Conservation (phyloP, 2,329 filamentous ascomycete species). For the Monilinia vaccinii-corymbosi region DNA sequence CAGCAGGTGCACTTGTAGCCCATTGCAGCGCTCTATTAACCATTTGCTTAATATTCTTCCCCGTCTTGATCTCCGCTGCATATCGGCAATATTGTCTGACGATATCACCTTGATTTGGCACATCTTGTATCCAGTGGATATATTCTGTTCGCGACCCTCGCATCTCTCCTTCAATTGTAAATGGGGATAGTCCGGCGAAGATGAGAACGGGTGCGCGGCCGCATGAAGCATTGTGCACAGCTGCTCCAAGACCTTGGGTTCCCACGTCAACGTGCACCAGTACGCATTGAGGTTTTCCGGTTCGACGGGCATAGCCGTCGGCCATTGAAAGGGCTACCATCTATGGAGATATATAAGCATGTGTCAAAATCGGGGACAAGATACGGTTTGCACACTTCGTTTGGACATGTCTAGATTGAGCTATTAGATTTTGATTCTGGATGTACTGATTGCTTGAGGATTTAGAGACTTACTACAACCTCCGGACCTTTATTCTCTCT, state of each 20-base stretch:
- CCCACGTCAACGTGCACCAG: constrained; percentile 63
- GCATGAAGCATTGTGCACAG: constrained; percentile 63
- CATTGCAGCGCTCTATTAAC: constrained; percentile 65
- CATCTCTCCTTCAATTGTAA: constrained; percentile 63
- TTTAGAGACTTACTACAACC: constrained; percentile 36
- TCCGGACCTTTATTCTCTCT: constrained; percentile 53
- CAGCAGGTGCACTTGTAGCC: constrained; percentile 57
- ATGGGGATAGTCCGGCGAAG: constrained; percentile 66
- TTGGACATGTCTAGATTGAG: constrained; percentile 45
- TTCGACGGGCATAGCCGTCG: constrained; percentile 61
- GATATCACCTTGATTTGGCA: constrained; percentile 66
- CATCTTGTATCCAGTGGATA: constrained; percentile 73
- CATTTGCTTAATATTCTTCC: constrained; percentile 66
- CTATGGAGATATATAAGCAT: constrained; percentile 29
- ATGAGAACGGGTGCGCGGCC: constrained; percentile 62
- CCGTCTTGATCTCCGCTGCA: constrained; percentile 60
- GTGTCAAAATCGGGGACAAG: background rate
- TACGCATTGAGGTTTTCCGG: constrained; percentile 59
- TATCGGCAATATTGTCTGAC: constrained; percentile 67
- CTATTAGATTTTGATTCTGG: background rate
- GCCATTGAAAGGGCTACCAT: constrained; percentile 73
- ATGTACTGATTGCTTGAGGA: background rate
- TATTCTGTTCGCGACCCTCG: constrained; percentile 63
- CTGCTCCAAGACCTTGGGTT: constrained; percentile 58
- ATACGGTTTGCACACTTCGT: constrained; percentile 44